Evolutionary conservation across 176 grass and related monocot species (phyloP).

Genomic region (Aegilops sharonensis): DNA sequence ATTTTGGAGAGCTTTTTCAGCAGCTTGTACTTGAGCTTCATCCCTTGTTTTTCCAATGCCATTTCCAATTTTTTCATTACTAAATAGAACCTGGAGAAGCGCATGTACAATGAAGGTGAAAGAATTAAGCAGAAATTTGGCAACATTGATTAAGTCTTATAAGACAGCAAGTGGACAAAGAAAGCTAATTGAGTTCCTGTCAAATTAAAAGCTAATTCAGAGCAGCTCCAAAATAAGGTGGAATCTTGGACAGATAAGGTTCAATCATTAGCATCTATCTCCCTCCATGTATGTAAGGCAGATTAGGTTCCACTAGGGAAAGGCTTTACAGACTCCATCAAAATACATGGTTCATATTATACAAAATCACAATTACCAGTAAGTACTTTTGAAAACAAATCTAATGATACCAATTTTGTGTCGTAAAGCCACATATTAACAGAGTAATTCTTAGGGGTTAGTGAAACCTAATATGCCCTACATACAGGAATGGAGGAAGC

Average conservation of each 20-base stretch:
- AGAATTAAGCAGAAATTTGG: slow-evolving; percentile 25
- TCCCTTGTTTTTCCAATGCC: slow-evolving; percentile 88
- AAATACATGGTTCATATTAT: neutral
- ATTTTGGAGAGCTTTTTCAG: slow-evolving; percentile 85
- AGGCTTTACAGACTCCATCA: no score
- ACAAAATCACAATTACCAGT: neutral
- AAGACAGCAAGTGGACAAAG: slow-evolving; percentile 4
- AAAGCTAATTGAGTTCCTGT: slow-evolving; percentile 2
- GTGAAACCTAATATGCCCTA: neutral
- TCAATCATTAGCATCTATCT: neutral
- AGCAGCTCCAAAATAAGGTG: neutral
- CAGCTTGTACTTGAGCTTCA: slow-evolving; percentile 87
- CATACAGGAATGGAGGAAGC: neutral
- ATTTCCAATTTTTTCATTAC: slow-evolving; percentile 84
- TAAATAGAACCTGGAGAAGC: slow-evolving; percentile 77
- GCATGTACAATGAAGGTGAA: slow-evolving; percentile 23
- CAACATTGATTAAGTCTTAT: neutral
- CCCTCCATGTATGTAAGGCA: neutral
- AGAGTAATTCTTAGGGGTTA: neutral
- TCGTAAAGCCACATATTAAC: neutral
- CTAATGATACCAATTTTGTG: neutral
- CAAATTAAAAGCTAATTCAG: slow-evolving; percentile 18
- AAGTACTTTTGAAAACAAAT: neutral
- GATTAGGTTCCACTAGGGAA: no score
- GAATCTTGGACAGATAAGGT: neutral